Evolutionary conservation across 345 rosid genomes (phyloP).

Genomic region (Barbarea vulgaris): DNA sequence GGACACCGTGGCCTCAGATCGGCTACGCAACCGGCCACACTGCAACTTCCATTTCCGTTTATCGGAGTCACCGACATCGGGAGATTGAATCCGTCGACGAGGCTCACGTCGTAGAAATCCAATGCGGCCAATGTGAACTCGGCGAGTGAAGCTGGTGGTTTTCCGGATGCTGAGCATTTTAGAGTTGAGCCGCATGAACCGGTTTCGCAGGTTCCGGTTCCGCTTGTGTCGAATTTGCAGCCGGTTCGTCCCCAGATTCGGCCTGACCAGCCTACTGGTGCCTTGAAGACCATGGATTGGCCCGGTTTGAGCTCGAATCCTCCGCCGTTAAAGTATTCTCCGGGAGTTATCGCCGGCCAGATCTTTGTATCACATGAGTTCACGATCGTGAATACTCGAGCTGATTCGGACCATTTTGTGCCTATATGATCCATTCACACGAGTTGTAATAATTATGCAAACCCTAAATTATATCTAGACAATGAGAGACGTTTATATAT

Average conservation of each 20-base stretch:
- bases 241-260: slow-evolving; percentile 89
- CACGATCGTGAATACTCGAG: slow-evolving; percentile 67
- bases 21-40: slow-evolving; percentile 59
- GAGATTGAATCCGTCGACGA: slow-evolving; percentile 86
- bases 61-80: slow-evolving; percentile 65
- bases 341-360: slow-evolving; percentile 81
- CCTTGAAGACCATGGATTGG: slow-evolving; percentile 55
- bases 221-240: slow-evolving; percentile 63
- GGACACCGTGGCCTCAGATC: slow-evolving; percentile 68
- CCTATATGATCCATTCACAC: slow-evolving; percentile 40
- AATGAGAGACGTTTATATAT: neutral
- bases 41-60: slow-evolving; percentile 72
- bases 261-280: slow-evolving; percentile 82
- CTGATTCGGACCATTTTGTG: slow-evolving; percentile 42
- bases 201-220: slow-evolving; percentile 71
- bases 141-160: slow-evolving; percentile 75
- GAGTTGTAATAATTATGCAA: neutral
- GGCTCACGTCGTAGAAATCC: slow-evolving; percentile 89
- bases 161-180: slow-evolving; percentile 63
- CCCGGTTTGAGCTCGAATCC: slow-evolving; percentile 64
- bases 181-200: slow-evolving; percentile 70
- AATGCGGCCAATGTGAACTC: slow-evolving; percentile 63
- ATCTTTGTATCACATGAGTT: slow-evolving; percentile 65
- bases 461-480: neutral
- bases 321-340: slow-evolving; percentile 54